Base-by-base conservation (phyloP, 495 filamentous ascomycete genomes). In the Hyaloscypha variabilis region DNA sequence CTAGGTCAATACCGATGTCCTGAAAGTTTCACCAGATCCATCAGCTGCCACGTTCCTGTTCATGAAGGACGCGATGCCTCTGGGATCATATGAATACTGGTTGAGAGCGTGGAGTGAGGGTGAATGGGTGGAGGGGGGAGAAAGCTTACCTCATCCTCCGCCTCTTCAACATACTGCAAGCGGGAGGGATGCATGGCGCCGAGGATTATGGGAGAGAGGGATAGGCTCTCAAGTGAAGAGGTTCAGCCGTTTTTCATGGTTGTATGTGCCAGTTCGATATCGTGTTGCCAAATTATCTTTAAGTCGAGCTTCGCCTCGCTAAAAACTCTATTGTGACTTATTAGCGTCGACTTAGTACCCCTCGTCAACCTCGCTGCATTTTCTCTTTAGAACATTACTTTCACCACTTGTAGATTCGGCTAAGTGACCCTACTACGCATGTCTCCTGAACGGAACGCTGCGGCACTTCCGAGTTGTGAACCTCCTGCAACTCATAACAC, bases 91-190 rank as follows among this genome's bases (percentile, higher is more conserved):
- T 74, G 72, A 76, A 70, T 69, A 74, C 67, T 65, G 57, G 68
- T 66, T 63, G 63, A 58, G 63, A 67, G 62, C 56, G 68, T 53
- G 60, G 56, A 23, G 64, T 28, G 31, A 59, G 36, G 68, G 53
- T 60, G 67, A 59, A 59, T 64, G 62, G 36, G 66, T 13, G 29
- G 52, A 42, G 60, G 67, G 61, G 61, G 64, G 60, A 39, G 66
- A 11, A 29, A 51, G 68, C 88, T 85, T 85, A 93, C 91, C 81
- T 91, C 86, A 24, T 80, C 67, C 25, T 84, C 81, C 11, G 78
- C 88, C 71, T 97, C 95, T 82, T 97, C 95, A 67, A 97, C 92
- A 78, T 96, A 97, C n/a, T 95, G 94, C 75, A 94, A 90, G 69
- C 95, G 84, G 70, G 95, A 85, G 46, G 95, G 95, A 80, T 97